Conservation (phyloP, 257 asterid genomes). For the Gentiana dahurica region DNA sequence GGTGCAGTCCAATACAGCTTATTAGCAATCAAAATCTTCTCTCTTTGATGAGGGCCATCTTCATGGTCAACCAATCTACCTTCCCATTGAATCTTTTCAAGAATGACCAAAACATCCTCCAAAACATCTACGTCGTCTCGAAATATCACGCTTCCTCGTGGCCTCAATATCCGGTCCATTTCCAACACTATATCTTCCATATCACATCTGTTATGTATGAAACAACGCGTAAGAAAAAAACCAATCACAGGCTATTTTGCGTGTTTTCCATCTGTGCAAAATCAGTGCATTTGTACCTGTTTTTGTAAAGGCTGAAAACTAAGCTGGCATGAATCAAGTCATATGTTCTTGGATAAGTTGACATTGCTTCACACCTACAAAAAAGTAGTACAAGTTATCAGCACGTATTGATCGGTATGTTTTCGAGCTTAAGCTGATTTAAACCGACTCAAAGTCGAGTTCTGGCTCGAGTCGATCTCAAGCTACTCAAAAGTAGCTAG, state of each 20-base stretch:
- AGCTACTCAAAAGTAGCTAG: too few relatives aligned
- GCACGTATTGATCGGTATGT: background rate
- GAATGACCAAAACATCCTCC: constrained; percentile 46
- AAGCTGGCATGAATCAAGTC: constrained; percentile 83
- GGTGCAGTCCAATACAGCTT: constrained; percentile 90
- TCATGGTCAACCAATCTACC: constrained; percentile 80
- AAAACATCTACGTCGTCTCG: constrained; percentile 76
- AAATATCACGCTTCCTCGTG: constrained; percentile 72
- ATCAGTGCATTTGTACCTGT: constrained; percentile 29
- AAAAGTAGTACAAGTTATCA: background rate
- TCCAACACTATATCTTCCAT: constrained; percentile 64
- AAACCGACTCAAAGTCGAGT: too few relatives aligned
- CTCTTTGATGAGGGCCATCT: constrained; percentile 73
- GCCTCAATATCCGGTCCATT: constrained; percentile 80
- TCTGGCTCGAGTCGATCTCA: too few relatives aligned
- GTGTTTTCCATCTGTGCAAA: background rate
- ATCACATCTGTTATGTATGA: constrained; percentile 42
- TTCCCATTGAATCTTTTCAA: constrained; percentile 71
- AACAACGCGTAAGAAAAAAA: background rate
- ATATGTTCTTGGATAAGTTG: constrained; percentile 86
- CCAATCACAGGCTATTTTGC: background rate
- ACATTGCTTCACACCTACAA: constrained; percentile 90
- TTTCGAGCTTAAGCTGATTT: too few relatives aligned
- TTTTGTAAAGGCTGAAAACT: constrained; percentile 58
- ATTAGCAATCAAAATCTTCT: constrained; percentile 67